Evolutionary conservation across 2,329 filamentous ascomycete species (phyloP), one percentile per base, ranked within the genome.

Genomic region (Colletotrichum salicis): DNA sequence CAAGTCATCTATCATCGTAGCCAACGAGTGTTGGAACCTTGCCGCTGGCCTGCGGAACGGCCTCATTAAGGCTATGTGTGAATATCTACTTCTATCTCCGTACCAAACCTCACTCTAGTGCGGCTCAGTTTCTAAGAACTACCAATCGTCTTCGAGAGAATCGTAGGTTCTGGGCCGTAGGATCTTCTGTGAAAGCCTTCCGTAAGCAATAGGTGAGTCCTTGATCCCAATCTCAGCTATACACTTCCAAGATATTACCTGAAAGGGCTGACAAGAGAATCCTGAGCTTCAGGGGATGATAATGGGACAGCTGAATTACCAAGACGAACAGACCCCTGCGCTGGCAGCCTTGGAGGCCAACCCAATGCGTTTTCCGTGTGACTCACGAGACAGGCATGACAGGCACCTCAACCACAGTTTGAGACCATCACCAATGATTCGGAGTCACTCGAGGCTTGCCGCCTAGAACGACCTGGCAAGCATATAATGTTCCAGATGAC

Each of bases 41-140:
- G 19, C 31, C 56, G 48, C n/a, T 51, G 60, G 41, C 48, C 27
- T 24, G 31, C n/a, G 19, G 41, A 37, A 70, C 33, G 65, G 70
- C 66, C 35, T 72, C 35, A 41, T 19, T 31, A 54, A 33, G 65
- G 70, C 70, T 64, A 55, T 72, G 66, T 64, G 60, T 72, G 66
- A 64, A 64, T 56, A 54, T 72, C 56, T 31, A 64, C 55, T 64
- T 72, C 56, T n/a, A 64, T 48, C 51, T 60, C 35, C 7, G 19
- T 41, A 4, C 41, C 22, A 24, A 27, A 31, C 13, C 27, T 33
- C 35, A 45, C 27, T 48, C 37, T 48, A 35, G 19, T 52, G 60
- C 60, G 58, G 48, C 65, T 70, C 58, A 48, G 41, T 5, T 15
- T 2, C 11, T n/a, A 12, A n/a, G 19, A 11, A 27, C 35, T 55